Base-by-base conservation (phyloP, 2,329 filamentous ascomycete species). In the Aspergillus intermedius region DNA sequence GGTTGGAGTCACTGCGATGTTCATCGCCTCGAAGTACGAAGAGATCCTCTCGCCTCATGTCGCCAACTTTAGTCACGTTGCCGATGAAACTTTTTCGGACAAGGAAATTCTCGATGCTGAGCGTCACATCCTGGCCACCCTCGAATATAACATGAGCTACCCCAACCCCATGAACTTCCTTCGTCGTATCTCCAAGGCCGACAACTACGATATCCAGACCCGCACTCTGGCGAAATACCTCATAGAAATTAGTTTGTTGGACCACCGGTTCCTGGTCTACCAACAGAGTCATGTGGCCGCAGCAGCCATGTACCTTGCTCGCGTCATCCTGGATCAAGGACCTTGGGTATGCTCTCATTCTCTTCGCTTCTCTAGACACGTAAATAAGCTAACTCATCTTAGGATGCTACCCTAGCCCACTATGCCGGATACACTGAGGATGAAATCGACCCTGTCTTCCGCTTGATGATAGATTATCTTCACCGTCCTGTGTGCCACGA, bases 161-260 rank as follows among this genome's bases (percentile, higher is more conserved):
- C 93, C 93, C 49, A 98, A 98, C 73, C 93, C 93, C 19, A 98
- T 98, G 93, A 98, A 98, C 80, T 98, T 98, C 76, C 82, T 98
- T 52, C 88, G 93, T 56, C 88, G 94, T 59, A 95, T 98, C 71
- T 97, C 91, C 53, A 98, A 98, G 78, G 94, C 93, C 64, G 94
- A 98, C 75, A 93, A 95, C 77, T 98, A 98, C 74, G 91, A 98
- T 71, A 95, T 97, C 63, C 89, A 96, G 70, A 95, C 91, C 52
- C 88, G 93, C 62, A 98, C 93, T 42, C 82, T 98, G 51, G 93
- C 89, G 70, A 98, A 98, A 75, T 98, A 97, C 70, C 78, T 98
- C 43, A 89, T 95, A 75, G 93, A 98, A 76, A 96, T 98, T 64
- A 93, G 89, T 68, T 82, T 96, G 56, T 78, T 98, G 23, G 93